Evolutionary conservation across 768 basidiomycete genomes (phyloP), one percentile per base, ranked within the genome.

Genomic region (Auriscalpium vulgare): DNA sequence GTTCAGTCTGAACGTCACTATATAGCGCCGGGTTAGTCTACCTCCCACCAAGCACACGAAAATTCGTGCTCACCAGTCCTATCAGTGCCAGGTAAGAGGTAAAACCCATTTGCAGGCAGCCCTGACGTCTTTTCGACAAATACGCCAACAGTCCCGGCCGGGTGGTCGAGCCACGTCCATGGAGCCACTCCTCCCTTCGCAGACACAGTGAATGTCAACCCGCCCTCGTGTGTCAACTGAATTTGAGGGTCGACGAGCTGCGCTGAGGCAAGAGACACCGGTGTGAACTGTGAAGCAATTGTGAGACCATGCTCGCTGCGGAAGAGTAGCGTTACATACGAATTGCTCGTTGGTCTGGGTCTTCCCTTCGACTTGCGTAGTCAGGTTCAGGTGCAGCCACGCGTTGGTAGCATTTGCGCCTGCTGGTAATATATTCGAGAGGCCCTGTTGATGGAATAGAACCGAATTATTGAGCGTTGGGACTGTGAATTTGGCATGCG

Each of bases 91-190:
- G 82, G 82, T 23, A 82, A 58, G 13, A 83, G 74, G 65, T 76
- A 80, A 64, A 80, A 82, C 2, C 78, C 81, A 55, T 83, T 82
- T 13, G 69, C 66, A 0, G 78, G 77, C 5, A 68, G 29, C 0
- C 71, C 72, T 0, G 75, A 80, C 8, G 57, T 51, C 17, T 61
- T 65, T 56, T 82, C 79, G 40, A 76, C 66, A 61, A 83, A 83
- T 45, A 75, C 68, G 9, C 81, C 82, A 1, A 82, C 68, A 0
- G 79, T 82, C 14, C 78, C 78, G 0, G 71, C 67, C 0, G 81
- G 81, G 65, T 83, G 81, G 53, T 83, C 82, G 1, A 84, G 68
- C 81, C 81, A 83, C 6, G 81, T 77, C 77, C 79, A 83, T 0
- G 75, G 69, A 0, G 76, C 80, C 5, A 83, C 81, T 0, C 81